Percentiles rank a stretch among this genome's conserved stretches.
phyloP scores from a whole-genome alignment of 371 early-diverging fungal species.

The Apophysomyces variabilis region DNA sequence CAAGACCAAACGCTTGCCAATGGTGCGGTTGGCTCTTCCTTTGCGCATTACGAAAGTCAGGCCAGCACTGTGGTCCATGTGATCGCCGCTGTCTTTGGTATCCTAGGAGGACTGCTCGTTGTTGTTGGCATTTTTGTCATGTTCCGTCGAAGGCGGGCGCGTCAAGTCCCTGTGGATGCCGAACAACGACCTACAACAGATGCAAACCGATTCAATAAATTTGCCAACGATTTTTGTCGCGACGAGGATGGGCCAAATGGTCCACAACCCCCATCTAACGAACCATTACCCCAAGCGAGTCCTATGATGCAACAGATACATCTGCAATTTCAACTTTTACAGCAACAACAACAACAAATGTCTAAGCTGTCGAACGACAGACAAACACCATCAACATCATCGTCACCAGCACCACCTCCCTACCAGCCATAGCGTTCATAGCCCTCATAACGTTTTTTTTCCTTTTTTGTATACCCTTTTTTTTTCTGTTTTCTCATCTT shows the following conservation, averaged over 20 bases:
- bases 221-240: not conserved
- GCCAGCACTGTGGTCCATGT: slow-evolving; percentile 28
- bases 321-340: not conserved
- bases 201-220: not conserved
- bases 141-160: slow-evolving; percentile 20
- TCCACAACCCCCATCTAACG: not conserved
- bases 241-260: not conserved
- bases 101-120: slow-evolving; percentile 17
- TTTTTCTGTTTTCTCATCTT: too few species aligned
- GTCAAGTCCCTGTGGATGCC: slow-evolving; percentile 13
- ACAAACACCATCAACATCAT: not conserved
- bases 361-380: not conserved
- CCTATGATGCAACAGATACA: slow-evolving; percentile 5
- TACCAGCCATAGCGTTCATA: not conserved
- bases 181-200: slow-evolving; percentile 8
- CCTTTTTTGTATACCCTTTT: not conserved
- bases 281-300: not conserved
- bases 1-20: not conserved
- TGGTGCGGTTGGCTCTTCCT: not conserved
- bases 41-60: slow-evolving; percentile 14
- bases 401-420: not conserved
- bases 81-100: slow-evolving; percentile 28
- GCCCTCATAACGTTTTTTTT: not conserved
- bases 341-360: slow-evolving; percentile 2
- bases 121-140: slow-evolving; percentile 21